Base-by-base conservation (phyloP, 2,329 filamentous ascomycete genomes). In the Scedosporium boydii region DNA sequence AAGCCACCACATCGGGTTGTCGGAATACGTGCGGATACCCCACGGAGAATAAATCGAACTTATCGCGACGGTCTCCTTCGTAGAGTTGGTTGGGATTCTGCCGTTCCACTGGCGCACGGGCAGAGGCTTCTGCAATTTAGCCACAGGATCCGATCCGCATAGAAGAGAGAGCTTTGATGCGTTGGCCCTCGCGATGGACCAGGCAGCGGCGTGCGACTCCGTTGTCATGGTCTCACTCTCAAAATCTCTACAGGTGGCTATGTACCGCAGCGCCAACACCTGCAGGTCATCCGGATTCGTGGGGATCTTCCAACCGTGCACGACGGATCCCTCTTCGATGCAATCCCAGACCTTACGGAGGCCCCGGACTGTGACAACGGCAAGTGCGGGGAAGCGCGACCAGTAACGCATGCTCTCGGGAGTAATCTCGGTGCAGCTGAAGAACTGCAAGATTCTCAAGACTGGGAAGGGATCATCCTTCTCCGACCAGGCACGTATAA, bases 401-500 rank as follows among this genome's bases (percentile, higher is more conserved):
- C 78, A 68, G 67, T 75, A 78, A 4, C 68, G 69, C 4, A 83
- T 68, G 0, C 77, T 80, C 5, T 71, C 66, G 5, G 70, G 66
- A 0, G 78, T 78, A 0, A 74, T 73, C 3, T 74, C 70, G 23
- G 74, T 67, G 38, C 76, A 70, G 0, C 78, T 76, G 76, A 76
- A 77, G 14, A 83, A 74, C 29, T 75, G 73, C 51, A 83, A 67
- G 16, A 82, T 69, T 4, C 80, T 73, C 51, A 83, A 72, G 3
- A 75, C 55, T 0, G 80, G 79, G 42, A 84, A 83, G 0, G 79
- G 73, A 7, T 73, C 67, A 0, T 70, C 65, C 42, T 70, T 70
- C 56, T 75, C 72, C 0, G 75, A 73, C 79, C 80, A 83, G 23
- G 75, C 76, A 41, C 75, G 72, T 21, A 83, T 62, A 2, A 83